phyloP scores from a whole-genome alignment of 225 moss, liverwort and hornwort species.

The Physcomitrium patens region DNA sequence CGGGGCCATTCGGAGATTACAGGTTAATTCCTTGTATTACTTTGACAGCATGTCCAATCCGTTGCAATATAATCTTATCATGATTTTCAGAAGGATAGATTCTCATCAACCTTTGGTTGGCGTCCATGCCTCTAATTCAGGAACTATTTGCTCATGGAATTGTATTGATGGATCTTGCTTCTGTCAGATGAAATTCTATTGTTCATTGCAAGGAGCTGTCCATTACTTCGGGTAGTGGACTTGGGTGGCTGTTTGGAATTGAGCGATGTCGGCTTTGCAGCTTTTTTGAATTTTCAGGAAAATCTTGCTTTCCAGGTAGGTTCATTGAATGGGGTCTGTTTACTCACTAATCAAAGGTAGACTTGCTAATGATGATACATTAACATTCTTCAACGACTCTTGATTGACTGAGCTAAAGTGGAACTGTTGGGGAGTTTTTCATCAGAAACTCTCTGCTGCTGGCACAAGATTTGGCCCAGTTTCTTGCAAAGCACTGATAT shows the following conservation, averaged over 20 bases:
- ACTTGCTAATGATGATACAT: constrained; percentile 21
- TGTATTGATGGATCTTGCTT: constrained; percentile 27
- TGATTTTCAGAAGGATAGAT: not conserved
- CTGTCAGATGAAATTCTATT: constrained; percentile 54
- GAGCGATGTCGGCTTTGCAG: constrained; percentile 63
- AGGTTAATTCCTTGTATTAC: constrained; percentile 38
- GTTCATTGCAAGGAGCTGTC: constrained; percentile 41
- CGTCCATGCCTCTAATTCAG: not conserved
- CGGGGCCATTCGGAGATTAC: constrained; percentile 67
- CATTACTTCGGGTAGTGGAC: constrained; percentile 54
- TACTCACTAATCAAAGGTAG: constrained; percentile 18
- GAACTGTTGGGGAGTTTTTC: constrained; percentile 25
- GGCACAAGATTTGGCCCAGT: constrained; percentile 61
- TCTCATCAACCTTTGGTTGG: not conserved
- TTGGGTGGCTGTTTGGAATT: constrained; percentile 67
- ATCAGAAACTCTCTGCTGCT: constrained; percentile 58
- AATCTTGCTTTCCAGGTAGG: constrained; percentile 40
- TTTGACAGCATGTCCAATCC: not conserved
- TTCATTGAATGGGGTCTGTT: constrained; percentile 1
- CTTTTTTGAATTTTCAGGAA: constrained; percentile 44
- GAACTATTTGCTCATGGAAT: constrained; percentile 5
- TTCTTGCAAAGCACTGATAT: constrained; percentile 48
- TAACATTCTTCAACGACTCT: constrained; percentile 10
- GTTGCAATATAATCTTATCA: not conserved
- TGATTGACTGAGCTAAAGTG: constrained; percentile 16